Evolutionary conservation across 345 rosid species (phyloP), one percentile per base, ranked within the genome.

Genomic region (Raphanus raphanistrum): DNA sequence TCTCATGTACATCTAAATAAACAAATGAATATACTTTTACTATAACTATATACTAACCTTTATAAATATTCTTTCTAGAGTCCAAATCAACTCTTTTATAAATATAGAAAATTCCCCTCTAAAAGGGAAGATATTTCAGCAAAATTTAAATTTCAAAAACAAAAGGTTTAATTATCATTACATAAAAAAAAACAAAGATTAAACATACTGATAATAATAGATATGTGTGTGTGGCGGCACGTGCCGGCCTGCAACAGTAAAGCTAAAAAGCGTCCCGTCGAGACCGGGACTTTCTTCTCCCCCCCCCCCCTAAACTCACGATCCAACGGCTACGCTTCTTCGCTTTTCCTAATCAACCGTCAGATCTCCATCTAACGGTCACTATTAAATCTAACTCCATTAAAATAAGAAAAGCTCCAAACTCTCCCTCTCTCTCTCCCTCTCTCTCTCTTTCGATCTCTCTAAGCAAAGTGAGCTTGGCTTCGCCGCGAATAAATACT

Each of bases 211-310:
- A 43, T 17, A 26, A 35, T 64, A 36, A 36, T 64, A 66, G 27
- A 69, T 4, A 62, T 28, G 38, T 74, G 74, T 62, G 60, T 68
- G 70, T 50, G 36, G 59, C 63, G 84, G 88, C 92, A 89, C 91
- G 90, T 86, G 97, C 90, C 87, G 83, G 76, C 81, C 86, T 82
- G 84, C 81, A 81, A 81, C 84, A 64, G 81, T 60, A 81, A 88
- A 83, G 71, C 79, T 69, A 73, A 68, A 79, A 79, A 79, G 70
- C 63, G 75, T 50, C 79, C 89, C 84, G 74, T 85, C 86, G 57
- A 67, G 82, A 83, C 84, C 84, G 80, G 77, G 78, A 80, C 81
- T 68, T 21, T 21, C 21, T 21, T 68, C 43, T 63, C 61, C 81
- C 26, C 28, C 66, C 28, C 66, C 65, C 32, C 16, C 71, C 33